Conservation (phyloP, 305 asterid species). For the Solanum aculeatissimum region DNA sequence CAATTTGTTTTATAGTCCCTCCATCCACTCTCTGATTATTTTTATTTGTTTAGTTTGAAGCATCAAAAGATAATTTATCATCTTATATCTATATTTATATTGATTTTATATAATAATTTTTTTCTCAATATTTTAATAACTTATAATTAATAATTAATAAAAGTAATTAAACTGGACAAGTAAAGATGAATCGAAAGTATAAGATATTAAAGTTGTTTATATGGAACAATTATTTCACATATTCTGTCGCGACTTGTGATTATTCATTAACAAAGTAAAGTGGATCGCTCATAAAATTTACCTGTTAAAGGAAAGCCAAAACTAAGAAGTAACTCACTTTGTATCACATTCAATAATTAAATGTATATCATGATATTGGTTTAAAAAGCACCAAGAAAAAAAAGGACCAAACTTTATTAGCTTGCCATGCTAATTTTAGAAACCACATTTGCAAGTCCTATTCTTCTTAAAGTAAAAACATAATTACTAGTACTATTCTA, state of each 20-base stretch:
- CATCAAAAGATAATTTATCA: no score
- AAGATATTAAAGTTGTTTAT: background rate
- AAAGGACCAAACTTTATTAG: background rate
- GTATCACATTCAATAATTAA: background rate
- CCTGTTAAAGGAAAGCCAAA: background rate
- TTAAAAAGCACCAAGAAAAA: background rate
- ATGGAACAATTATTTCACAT: background rate
- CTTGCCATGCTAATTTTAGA: background rate
- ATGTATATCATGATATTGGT: background rate
- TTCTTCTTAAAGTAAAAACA: background rate
- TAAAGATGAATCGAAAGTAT: background rate
- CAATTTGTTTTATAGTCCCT: background rate
- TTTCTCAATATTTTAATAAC: no score
- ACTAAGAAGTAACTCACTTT: background rate
- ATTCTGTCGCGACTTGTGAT: background rate
- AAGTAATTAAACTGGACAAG: no score
- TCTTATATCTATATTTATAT: no score
- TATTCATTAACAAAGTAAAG: background rate
- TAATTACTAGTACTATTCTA: background rate
- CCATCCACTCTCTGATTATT: no score
- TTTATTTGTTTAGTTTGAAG: no score
- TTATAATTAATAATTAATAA: no score
- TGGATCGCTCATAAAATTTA: background rate
- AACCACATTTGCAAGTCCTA: background rate
- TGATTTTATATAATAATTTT: no score